Evolutionary conservation across 2,329 filamentous ascomycete genomes (phyloP).

Genomic region (Clathrospora elynae): DNA sequence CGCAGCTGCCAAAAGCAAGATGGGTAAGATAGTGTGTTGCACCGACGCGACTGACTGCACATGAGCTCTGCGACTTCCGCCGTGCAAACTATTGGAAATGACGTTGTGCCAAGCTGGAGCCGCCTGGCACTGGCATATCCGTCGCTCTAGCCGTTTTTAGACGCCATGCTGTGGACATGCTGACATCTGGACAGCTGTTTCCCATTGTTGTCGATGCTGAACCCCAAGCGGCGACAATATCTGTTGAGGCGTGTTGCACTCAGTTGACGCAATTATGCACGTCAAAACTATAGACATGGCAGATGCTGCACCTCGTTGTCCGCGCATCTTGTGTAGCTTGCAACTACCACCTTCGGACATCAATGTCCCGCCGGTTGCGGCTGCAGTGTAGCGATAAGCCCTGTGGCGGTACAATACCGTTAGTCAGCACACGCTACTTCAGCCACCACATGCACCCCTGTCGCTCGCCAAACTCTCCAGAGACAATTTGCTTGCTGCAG

Average conservation of each 20-base stretch:
- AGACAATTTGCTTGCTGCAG: slow-evolving; percentile 20
- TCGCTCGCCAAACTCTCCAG: slow-evolving; percentile 18
- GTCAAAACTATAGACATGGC: too few relatives aligned
- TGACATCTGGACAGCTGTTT: neutral
- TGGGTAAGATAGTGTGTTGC: slow-evolving; percentile 3
- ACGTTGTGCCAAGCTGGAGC: slow-evolving; percentile 21
- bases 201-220: too few relatives aligned
- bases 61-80: slow-evolving; percentile 8
- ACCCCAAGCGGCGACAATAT: too few relatives aligned
- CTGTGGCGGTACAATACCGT: slow-evolving; percentile 2
- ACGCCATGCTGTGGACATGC: too few relatives aligned
- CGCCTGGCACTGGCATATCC: slow-evolving; percentile 9
- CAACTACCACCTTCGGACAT: too few relatives aligned
- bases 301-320: too few relatives aligned
- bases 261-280: too few relatives aligned
- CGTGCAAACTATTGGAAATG: slow-evolving; percentile 14
- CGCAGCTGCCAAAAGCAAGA: slow-evolving; percentile 7
- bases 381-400: slow-evolving; percentile 8
- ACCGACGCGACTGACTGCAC: slow-evolving; percentile 3
- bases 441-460: slow-evolving; percentile 17
- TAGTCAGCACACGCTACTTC: slow-evolving; percentile 17
- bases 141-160: slow-evolving; percentile 12
- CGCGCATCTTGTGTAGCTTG: too few relatives aligned
- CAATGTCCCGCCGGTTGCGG: too few relatives aligned
- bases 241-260: too few relatives aligned